Evolutionary conservation across 139 green algal species (phyloP), one percentile per base, ranked within the genome.

Genomic region (Ulvella scutata): DNA sequence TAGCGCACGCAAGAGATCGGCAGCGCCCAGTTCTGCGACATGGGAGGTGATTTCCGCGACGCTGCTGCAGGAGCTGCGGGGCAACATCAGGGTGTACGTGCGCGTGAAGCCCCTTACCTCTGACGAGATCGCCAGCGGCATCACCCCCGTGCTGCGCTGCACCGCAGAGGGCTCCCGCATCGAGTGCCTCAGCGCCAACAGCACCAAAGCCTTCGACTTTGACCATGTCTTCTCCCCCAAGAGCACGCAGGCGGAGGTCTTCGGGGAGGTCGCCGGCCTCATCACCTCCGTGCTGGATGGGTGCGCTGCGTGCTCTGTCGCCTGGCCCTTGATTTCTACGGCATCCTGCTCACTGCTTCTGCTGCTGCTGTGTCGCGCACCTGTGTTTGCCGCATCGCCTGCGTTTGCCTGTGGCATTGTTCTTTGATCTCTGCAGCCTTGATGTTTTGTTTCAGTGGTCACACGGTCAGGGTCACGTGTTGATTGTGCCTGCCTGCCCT

Each of bases 1-100:
- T n/a, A n/a, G n/a, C n/a, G n/a, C n/a, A n/a, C n/a, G n/a, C n/a
- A n/a, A n/a, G n/a, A n/a, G n/a, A n/a, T n/a, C n/a, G n/a, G n/a
- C n/a, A n/a, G n/a, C n/a, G n/a, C n/a, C n/a, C n/a, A n/a, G n/a
- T n/a, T n/a, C n/a, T n/a, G n/a, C n/a, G n/a, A n/a, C n/a, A n/a
- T n/a, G n/a, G n/a, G n/a, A n/a, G n/a, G n/a, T n/a, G n/a, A n/a
- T n/a, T n/a, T n/a, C n/a, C n/a, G n/a, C n/a, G n/a, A n/a, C n/a
- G n/a, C n/a, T n/a, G n/a, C 2, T 84, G 73, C 85, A 93, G 88
- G 89, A 96, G 82, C 82, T 97, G 37, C 94, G 94, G 72, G 93
- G 93, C 74, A 98, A 98, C 83, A 95, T 98, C 75, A 83, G 93
- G 4, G 93, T 98, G n/a, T 97, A 96, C 82, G 51, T 67, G 51